Evolutionary conservation across 495 filamentous ascomycete genomes (phyloP).

Genomic region (Aspergillus olivimuriae): DNA sequence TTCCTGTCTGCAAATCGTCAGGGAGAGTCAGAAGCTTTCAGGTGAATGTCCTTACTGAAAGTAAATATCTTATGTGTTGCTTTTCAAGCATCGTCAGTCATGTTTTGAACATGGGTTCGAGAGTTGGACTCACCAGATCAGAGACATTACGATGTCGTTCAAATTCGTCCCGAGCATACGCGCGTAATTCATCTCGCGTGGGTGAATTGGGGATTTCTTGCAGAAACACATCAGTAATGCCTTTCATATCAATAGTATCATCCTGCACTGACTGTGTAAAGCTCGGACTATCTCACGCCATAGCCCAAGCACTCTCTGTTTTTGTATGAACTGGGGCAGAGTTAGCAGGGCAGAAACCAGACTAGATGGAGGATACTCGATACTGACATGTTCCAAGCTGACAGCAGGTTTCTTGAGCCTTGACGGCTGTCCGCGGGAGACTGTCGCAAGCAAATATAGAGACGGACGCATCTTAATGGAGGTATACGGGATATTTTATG

Average conservation of each 20-base stretch:
- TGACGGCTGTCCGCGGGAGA: conserved; percentile 25
- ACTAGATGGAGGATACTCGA: neutral
- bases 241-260: neutral
- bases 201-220: conserved; percentile 37
- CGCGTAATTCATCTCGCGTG: conserved; percentile 58
- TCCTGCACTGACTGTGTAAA: conserved; percentile 27
- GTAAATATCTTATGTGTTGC: conserved; percentile 54
- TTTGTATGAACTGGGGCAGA: conserved; percentile 33
- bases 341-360: conserved; percentile 10
- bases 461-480: conserved; percentile 23
- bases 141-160: conserved; percentile 63
- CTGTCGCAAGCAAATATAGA: conserved; percentile 21
- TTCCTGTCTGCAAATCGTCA: conserved; percentile 39
- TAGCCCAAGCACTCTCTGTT: conserved; percentile 31
- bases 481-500: neutral
- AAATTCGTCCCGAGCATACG: conserved; percentile 71
- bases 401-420: conserved; percentile 34
- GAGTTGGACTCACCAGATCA: conserved; percentile 53
- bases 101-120: neutral
- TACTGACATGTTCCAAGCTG: conserved; percentile 37
- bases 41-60: conserved; percentile 35
- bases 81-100: conserved; percentile 15
- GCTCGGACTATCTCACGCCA: conserved; percentile 37
- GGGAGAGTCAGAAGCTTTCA: neutral
- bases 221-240: too few relatives aligned